Base-by-base conservation (phyloP, 345 rosid species). In the Salix viminalis region DNA sequence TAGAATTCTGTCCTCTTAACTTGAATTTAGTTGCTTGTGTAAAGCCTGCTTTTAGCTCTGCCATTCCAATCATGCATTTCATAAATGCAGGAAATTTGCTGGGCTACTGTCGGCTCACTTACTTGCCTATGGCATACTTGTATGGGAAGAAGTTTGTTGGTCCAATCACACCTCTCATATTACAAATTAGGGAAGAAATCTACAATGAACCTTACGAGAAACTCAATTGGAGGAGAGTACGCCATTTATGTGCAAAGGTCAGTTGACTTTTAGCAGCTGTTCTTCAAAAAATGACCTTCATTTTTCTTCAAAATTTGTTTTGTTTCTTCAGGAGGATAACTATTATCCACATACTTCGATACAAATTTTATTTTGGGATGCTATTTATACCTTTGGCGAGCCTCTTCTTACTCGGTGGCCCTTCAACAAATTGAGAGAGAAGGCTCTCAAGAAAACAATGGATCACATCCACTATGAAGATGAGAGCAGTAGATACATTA, bases 381-480 rank as follows among this genome's bases (percentile, higher is more conserved):
- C 71, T 28, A 26, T 77, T 10, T 64, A 65, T 28, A 65, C 23
- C 12, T 34, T 61, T 2, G n/a, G 30, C 3, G 80, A 71, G 56
- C 76, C 76, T 36, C 1, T 75, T 23, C 64, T 77, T 4, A 77
- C 66, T 0, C 13, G 58, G 11, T 77, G 80, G 80, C 80, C 80
- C 16, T 26, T 76, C 52, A 76, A 68, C 66, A 76, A 76, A 21
- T 18, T 76, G 64, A 76, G 79, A 39, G 60, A 72, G 50, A 77
- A 39, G 39, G 71, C 76, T 71, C 71, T 77, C 23, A 30, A 77
- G 24, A 42, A 16, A 10, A 77, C 80, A 15, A 77, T 77, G 76
- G 60, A 77, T 21, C 76, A 77, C 60, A 77, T 77, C 11, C 79
- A 76, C 21, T 76, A 76, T 68, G 86, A 83, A 83, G 86, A 83